A percentile compares a stretch with the other conserved stretches of the same genome.
These are phyloP conservation scores for Quercus robur DNA, from an alignment of 306 rosid species.

Conservation along the genomic window DNA sequence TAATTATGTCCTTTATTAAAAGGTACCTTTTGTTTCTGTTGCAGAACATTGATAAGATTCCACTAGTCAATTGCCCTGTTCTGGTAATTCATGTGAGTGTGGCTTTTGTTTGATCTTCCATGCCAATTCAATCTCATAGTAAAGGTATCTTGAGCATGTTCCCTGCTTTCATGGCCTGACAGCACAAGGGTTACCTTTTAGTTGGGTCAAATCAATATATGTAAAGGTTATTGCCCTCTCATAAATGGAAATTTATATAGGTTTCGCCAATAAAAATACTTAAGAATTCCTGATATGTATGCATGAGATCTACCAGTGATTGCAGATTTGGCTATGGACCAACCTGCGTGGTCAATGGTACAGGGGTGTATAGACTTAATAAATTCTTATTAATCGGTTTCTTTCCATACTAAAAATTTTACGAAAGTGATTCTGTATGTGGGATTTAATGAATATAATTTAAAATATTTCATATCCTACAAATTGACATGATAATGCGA, in stretches of 20 bases:
- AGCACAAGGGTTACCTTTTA: neutral
- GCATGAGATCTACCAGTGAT: neutral
- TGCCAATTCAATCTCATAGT: neutral
- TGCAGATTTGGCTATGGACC: neutral
- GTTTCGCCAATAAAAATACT: neutral
- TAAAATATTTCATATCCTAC: too few relatives aligned
- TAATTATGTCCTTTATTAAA: neutral
- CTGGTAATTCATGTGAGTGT: slow-evolving; percentile 64
- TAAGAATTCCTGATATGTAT: neutral
- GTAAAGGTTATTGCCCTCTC: neutral
- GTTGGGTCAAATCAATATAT: neutral
- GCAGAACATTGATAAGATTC: slow-evolving; percentile 68
- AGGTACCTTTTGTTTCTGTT: slow-evolving; percentile 7
- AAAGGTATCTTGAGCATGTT: neutral
- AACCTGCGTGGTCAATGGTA: too few relatives aligned
- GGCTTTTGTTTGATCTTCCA: neutral
- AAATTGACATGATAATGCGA: too few relatives aligned
- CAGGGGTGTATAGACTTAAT: too few relatives aligned
- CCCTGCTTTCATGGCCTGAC: neutral
- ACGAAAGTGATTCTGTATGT: too few relatives aligned
- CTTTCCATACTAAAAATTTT: too few relatives aligned
- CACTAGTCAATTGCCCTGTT: slow-evolving; percentile 52
- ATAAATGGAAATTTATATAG: neutral
- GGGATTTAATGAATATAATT: too few relatives aligned
- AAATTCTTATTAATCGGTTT: too few relatives aligned